phyloP scores from a whole-genome alignment of 139 green algal genomes.

The Chlamydomonas incerta region DNA sequence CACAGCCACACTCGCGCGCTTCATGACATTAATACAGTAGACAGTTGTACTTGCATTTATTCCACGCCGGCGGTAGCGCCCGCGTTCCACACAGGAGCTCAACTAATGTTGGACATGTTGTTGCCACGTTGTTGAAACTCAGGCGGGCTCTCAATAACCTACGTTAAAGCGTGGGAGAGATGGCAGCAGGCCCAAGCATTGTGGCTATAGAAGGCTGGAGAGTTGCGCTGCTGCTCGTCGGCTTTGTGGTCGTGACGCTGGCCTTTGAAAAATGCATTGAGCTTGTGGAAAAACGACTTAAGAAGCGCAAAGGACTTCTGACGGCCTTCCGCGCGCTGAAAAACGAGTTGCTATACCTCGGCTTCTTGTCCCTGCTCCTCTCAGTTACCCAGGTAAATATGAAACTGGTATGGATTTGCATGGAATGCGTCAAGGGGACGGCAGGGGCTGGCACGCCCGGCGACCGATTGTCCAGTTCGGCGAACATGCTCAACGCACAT shows the following conservation, averaged over 20 bases:
- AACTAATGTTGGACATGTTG: too few relatives aligned
- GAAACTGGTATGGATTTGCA: too few relatives aligned
- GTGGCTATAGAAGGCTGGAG: constrained; percentile 36
- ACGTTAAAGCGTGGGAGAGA: not conserved
- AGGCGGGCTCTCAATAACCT: too few relatives aligned
- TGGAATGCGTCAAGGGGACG: too few relatives aligned
- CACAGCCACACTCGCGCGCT: too few relatives aligned
- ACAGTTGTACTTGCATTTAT: too few relatives aligned
- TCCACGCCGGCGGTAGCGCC: too few relatives aligned
- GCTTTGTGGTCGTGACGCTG: constrained; percentile 19
- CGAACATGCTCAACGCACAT: not conserved
- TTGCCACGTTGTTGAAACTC: too few relatives aligned
- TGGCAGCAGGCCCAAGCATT: constrained; percentile 21
- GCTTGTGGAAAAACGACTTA: not conserved
- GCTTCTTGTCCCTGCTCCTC: constrained; percentile 18
- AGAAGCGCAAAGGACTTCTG: constrained; percentile 39
- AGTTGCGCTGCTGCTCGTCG: constrained; percentile 21
- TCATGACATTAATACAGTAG: too few relatives aligned
- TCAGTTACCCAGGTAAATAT: constrained; percentile 30
- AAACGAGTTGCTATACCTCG: constrained; percentile 35
- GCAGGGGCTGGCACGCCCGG: not conserved
- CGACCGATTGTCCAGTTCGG: not conserved
- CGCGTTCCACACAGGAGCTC: too few relatives aligned
- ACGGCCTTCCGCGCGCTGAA: constrained; percentile 28
- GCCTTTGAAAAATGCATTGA: constrained; percentile 10